Percentiles rank a stretch among this genome's conserved stretches.
Conservation (phyloP, 768 basidiomycete genomes). For the Sarcomyxa edulis region DNA sequence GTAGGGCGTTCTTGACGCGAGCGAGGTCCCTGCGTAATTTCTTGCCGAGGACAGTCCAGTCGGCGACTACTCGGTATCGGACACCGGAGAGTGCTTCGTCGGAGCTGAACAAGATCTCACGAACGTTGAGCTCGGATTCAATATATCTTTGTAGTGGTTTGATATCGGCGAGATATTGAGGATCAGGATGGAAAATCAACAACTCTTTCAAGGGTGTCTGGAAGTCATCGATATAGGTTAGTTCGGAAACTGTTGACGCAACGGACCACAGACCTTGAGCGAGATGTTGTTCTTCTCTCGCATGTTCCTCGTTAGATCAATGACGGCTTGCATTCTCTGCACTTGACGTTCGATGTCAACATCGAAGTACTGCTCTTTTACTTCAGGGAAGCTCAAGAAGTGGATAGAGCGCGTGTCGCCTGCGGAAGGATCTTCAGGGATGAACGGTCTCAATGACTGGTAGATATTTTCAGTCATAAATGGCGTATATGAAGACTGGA, state of each 20-base stretch:
- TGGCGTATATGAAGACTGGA: constrained; percentile 93
- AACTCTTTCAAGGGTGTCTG: constrained; percentile 92
- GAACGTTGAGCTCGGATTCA: constrained; percentile 92
- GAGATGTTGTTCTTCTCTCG: constrained; percentile 85
- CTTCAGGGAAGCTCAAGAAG: constrained; percentile 90
- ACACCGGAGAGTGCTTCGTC: constrained; percentile 85
- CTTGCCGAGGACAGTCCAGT: constrained; percentile 91
- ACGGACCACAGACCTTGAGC: constrained; percentile 65
- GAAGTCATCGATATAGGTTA: constrained; percentile 2
- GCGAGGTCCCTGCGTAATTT: constrained; percentile 91
- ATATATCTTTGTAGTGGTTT: constrained; percentile 83
- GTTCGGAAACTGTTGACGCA: constrained; percentile 2
- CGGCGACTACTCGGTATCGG: constrained; percentile 86
- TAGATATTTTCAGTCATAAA: constrained; percentile 97
- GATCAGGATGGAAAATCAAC: constrained; percentile 87
- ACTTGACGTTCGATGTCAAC: constrained; percentile 91
- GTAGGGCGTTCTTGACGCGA: constrained; percentile 85
- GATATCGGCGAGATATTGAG: constrained; percentile 81
- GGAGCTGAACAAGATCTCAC: constrained; percentile 82
- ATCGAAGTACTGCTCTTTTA: constrained; percentile 95
- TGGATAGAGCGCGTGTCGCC: constrained; percentile 90
- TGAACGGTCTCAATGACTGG: constrained; percentile 81
- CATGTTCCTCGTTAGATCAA: constrained; percentile 84
- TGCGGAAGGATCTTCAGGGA: constrained; percentile 65
- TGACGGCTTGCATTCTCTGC: constrained; percentile 90